Evolutionary conservation across 164 flowering plant genomes (phyloP).

Genomic region (Cinnamomum chago): DNA sequence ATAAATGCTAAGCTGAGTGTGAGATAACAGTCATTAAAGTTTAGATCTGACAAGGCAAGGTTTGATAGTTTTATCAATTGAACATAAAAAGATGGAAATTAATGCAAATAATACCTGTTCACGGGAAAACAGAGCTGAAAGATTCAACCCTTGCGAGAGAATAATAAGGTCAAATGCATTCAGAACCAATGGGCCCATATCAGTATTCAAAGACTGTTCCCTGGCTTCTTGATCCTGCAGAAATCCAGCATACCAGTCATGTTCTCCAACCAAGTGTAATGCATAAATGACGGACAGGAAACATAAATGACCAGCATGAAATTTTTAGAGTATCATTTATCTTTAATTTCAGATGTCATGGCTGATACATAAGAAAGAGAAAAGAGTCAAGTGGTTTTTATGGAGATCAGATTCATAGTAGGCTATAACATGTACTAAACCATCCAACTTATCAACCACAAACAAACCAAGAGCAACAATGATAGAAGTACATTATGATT

Average conservation of each 20-base stretch:
- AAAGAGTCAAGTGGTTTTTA: neutral
- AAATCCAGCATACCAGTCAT: conserved; percentile 10
- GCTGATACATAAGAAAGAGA: no score
- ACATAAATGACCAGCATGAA: neutral
- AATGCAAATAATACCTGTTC: conserved; percentile 48
- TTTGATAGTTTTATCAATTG: neutral
- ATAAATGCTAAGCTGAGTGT: neutral
- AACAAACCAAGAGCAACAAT: neutral
- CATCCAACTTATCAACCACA: neutral
- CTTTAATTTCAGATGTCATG: neutral
- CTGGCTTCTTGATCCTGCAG: conserved; percentile 47
- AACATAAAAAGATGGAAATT: neutral
- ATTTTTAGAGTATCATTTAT: neutral
- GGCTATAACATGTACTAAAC: neutral
- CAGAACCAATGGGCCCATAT: conserved; percentile 65
- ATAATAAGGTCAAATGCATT: conserved; percentile 95
- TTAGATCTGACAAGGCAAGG: neutral
- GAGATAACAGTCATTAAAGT: neutral
- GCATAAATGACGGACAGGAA: neutral
- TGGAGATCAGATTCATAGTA: neutral
- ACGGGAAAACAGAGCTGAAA: conserved; percentile 80
- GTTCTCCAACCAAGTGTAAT: neutral
- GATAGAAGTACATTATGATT: neutral
- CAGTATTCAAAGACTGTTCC: conserved; percentile 43
- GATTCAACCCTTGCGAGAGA: conserved; percentile 95